Conservation (phyloP, 106 monocot genomes). For the Allium sativum region DNA sequence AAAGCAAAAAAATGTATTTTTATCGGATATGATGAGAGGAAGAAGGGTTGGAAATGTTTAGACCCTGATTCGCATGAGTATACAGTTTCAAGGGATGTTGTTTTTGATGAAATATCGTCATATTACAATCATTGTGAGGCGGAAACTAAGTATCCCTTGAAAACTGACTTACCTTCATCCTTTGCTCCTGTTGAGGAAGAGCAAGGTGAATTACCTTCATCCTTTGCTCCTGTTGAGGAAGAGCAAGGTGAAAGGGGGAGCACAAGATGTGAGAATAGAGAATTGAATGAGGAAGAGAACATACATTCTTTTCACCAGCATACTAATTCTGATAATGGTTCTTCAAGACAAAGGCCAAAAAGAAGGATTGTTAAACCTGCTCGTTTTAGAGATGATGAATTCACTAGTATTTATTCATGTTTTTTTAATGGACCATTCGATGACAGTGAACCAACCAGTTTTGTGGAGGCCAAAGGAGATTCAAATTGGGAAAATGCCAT, state of each 20-base stretch:
- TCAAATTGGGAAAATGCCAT: not conserved
- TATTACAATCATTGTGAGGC: not conserved
- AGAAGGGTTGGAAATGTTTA: not conserved
- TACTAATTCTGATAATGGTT: not conserved
- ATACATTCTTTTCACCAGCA: not conserved
- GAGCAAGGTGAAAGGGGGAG: too few species aligned
- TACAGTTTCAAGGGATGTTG: not conserved
- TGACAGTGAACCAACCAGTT: not conserved
- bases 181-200: too few species aligned
- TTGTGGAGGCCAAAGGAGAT: not conserved
- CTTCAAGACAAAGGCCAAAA: not conserved
- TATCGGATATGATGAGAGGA: conserved; percentile 1
- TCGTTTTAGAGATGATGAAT: not conserved
- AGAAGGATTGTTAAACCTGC: not conserved
- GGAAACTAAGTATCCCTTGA: too few species aligned
- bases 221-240: not conserved
- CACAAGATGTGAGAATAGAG: not conserved
- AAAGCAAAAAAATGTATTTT: not conserved
- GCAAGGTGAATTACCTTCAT: too few species aligned
- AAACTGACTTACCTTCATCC: not conserved
- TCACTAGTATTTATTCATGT: not conserved
- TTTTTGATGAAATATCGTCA: conserved; percentile 1
- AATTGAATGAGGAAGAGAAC: not conserved
- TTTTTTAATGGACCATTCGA: not conserved
- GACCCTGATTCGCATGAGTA: not conserved